phyloP scores from a whole-genome alignment of 495 filamentous ascomycete species.

The Penicillium tannophilum region DNA sequence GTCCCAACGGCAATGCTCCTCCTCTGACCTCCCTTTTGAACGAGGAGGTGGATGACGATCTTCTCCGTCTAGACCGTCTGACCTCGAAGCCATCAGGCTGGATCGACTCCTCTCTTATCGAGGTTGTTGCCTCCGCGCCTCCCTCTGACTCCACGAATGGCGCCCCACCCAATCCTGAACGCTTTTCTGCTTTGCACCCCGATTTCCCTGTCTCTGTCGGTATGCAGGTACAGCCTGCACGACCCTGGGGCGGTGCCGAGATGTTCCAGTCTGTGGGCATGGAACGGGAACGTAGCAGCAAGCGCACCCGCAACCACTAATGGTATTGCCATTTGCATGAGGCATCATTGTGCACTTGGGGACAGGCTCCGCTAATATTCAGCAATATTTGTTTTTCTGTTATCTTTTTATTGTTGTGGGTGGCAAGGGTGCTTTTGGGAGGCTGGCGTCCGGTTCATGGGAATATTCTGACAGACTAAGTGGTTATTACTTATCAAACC shows the following conservation, averaged over 20 bases:
- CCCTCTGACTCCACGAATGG: conserved; percentile 33
- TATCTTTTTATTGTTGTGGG: background rate
- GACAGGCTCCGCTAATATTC: background rate
- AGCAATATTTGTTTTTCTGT: background rate
- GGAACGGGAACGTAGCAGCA: conserved; percentile 34
- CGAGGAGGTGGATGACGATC: conserved; percentile 62
- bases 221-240: conserved; percentile 38
- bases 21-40: conserved; percentile 54
- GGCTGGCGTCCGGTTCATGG: background rate
- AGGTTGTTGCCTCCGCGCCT: conserved; percentile 36
- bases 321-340: background rate
- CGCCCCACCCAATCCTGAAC: conserved; percentile 36
- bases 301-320: conserved; percentile 30
- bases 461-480: background rate
- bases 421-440: background rate
- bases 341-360: background rate
- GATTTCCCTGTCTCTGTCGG: conserved; percentile 44
- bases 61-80: conserved; percentile 56
- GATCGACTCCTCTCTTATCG: conserved; percentile 42
- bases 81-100: conserved; percentile 36
- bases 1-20: conserved; percentile 47
- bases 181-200: conserved; percentile 42
- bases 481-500: no score
- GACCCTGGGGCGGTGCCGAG: conserved; percentile 14
- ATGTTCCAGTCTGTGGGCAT: conserved; percentile 26